Conservation (phyloP, 2,329 filamentous ascomycete genomes). For the Aspergillus udagawae region DNA sequence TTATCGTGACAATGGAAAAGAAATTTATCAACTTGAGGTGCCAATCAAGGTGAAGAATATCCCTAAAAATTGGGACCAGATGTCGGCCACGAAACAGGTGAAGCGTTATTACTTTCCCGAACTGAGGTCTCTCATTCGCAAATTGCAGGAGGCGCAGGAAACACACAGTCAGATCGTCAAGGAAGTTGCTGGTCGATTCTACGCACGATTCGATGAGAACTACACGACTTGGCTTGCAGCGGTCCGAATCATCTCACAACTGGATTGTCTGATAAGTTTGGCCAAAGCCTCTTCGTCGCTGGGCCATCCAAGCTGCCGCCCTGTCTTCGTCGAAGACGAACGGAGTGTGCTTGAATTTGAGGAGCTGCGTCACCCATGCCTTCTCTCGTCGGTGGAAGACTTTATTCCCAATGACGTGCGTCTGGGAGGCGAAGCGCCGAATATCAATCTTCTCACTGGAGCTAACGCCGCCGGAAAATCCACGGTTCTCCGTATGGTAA, state of each 20-base stretch:
- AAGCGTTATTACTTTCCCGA: slow-evolving; percentile 93
- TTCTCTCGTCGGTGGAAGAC: slow-evolving; percentile 81
- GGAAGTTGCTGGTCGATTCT: slow-evolving; percentile 79
- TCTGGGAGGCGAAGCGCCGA: slow-evolving; percentile 74
- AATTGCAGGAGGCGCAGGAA: slow-evolving; percentile 90
- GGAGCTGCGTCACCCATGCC: slow-evolving; percentile 91
- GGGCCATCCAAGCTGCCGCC: slow-evolving; percentile 83
- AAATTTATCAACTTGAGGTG: slow-evolving; percentile 92
- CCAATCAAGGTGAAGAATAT: slow-evolving; percentile 78
- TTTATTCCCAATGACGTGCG: slow-evolving; percentile 95
- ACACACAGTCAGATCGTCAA: slow-evolving; percentile 87
- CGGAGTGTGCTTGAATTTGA: slow-evolving; percentile 86
- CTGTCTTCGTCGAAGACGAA: slow-evolving; percentile 78
- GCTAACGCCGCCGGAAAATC: slow-evolving; percentile 98
- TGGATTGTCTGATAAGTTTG: slow-evolving; percentile 91
- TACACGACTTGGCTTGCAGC: slow-evolving; percentile 82
- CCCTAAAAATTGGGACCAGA: slow-evolving; percentile 86
- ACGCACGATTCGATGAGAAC: slow-evolving; percentile 79
- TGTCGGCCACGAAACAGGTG: slow-evolving; percentile 86
- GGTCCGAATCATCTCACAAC: slow-evolving; percentile 83
- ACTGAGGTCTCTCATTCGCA: slow-evolving; percentile 74
- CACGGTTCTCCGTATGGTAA: slow-evolving; percentile 87
- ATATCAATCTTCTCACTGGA: slow-evolving; percentile 87
- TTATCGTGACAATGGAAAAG: slow-evolving; percentile 86
- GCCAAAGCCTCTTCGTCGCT: slow-evolving; percentile 82